Evolutionary conservation across 352 stramenopile species (phyloP).

Genomic region (Phytopythium cucurbitacearum): DNA sequence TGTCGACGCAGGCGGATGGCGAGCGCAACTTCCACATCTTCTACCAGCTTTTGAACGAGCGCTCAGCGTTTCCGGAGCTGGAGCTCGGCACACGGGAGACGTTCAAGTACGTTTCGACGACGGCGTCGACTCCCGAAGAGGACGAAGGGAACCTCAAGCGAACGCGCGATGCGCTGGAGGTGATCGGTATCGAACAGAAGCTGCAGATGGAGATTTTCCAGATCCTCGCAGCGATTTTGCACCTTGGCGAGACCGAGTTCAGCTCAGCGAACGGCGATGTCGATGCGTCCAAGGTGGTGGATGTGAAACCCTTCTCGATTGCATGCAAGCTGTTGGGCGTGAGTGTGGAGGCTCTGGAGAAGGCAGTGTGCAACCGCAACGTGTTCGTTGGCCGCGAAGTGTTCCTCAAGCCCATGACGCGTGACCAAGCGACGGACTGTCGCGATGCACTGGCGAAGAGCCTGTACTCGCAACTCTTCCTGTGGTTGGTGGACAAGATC

Average conservation of each 20-base stretch:
- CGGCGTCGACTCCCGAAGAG: slow-evolving; percentile 32
- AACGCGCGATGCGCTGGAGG: slow-evolving; percentile 81
- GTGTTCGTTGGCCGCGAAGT: slow-evolving; percentile 82
- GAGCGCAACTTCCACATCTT: slow-evolving; percentile 95
- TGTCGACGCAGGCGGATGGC: slow-evolving; percentile 74
- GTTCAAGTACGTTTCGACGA: slow-evolving; percentile 70
- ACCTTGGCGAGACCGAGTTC: slow-evolving; percentile 92
- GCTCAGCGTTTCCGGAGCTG: slow-evolving; percentile 53
- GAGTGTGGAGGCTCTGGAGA: slow-evolving; percentile 47
- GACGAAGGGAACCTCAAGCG: slow-evolving; percentile 44
- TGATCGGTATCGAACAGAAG: slow-evolving; percentile 85
- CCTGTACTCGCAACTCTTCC: slow-evolving; percentile 93
- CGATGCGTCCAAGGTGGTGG: slow-evolving; percentile 61
- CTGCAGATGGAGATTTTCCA: slow-evolving; percentile 85
- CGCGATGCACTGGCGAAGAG: slow-evolving; percentile 95
- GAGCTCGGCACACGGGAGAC: slow-evolving; percentile 31
- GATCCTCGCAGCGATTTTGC: slow-evolving; percentile 87
- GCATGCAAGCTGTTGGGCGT: slow-evolving; percentile 62
- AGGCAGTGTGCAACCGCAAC: slow-evolving; percentile 73
- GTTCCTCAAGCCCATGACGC: slow-evolving; percentile 79
- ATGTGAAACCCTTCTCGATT: slow-evolving; percentile 50
- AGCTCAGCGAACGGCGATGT: slow-evolving; percentile 65
- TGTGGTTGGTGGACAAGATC: slow-evolving; percentile 94
- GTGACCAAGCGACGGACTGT: slow-evolving; percentile 74
- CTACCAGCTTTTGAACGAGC: slow-evolving; percentile 85